Conservation (phyloP, 768 basidiomycete species). For the Psilocybe sp. region DNA sequence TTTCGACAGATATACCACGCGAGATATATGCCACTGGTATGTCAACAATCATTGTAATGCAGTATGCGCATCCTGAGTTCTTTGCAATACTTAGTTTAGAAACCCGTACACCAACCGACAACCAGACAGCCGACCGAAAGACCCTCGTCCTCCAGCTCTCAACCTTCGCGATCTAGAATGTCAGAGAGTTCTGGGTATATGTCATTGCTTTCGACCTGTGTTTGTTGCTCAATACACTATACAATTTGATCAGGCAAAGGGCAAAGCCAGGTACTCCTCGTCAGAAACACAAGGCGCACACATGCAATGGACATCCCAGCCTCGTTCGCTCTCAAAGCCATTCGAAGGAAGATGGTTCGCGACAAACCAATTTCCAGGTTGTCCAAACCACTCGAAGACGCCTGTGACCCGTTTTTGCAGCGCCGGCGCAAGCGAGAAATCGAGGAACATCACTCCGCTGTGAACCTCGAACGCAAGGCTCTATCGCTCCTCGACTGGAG, state of each 20-base stretch:
- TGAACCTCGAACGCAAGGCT: slow-evolving; percentile 38
- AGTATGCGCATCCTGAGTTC: too few relatives aligned
- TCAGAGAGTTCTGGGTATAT: slow-evolving; percentile 35
- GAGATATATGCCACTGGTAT: too few relatives aligned
- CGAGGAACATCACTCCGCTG: slow-evolving; percentile 18
- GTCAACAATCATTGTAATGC: too few relatives aligned
- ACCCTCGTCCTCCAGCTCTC: slow-evolving; percentile 35
- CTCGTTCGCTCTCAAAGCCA: slow-evolving; percentile 46
- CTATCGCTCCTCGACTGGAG: slow-evolving; percentile 48
- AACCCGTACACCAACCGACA: too few relatives aligned
- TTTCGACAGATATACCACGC: too few relatives aligned
- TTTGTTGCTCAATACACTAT: too few relatives aligned
- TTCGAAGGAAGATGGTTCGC: slow-evolving; percentile 33
- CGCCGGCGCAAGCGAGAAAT: too few relatives aligned
- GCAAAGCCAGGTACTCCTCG: slow-evolving; percentile 41
- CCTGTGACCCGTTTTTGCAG: too few relatives aligned
- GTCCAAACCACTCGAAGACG: background rate
- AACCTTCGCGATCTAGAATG: slow-evolving; percentile 39
- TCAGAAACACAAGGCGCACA: slow-evolving; percentile 24
- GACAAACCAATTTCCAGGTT: background rate
- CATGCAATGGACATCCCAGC: slow-evolving; percentile 33
- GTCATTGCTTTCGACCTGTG: background rate
- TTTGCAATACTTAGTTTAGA: too few relatives aligned
- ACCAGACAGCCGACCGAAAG: slow-evolving; percentile 17
- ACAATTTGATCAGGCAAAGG: slow-evolving; percentile 34